Percentiles rank a stretch among this genome's conserved stretches.
Evolutionary conservation across 305 asterid species (phyloP).

Genomic region (Fraxinus albicans): DNA sequence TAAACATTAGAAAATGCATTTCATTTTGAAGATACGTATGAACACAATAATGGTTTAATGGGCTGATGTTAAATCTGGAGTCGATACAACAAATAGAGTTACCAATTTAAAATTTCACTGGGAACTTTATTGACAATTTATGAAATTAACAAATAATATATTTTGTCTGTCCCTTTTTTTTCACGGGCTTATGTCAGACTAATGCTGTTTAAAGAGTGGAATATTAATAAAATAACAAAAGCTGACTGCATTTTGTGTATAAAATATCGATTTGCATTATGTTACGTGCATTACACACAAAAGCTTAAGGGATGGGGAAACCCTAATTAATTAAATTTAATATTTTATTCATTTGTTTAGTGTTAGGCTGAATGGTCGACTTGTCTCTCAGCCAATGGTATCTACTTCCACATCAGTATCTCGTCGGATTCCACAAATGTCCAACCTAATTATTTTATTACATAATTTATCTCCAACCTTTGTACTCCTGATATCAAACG

Average conservation of each 20-base stretch:
- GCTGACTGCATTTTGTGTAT: not conserved
- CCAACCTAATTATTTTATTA: not conserved
- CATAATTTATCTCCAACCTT: not conserved
- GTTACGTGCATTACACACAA: conserved; percentile 33
- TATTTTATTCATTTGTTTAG: not conserved
- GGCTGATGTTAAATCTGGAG: not conserved
- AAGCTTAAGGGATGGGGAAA: conserved; percentile 6
- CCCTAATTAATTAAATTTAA: not conserved
- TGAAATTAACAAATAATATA: not conserved
- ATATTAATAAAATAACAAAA: conserved; percentile 5
- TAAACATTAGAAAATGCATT: not conserved
- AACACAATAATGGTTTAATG: not conserved
- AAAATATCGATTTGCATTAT: not conserved
- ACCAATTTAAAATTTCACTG: not conserved
- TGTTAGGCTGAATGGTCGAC: not conserved
- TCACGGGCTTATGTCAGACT: conserved; percentile 41
- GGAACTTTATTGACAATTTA: not conserved
- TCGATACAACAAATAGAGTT: not conserved
- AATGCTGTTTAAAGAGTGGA: not conserved
- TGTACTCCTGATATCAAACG: not conserved
- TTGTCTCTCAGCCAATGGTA: conserved; percentile 2
- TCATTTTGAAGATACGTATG: too few species aligned
- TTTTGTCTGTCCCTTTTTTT: conserved; percentile 24
- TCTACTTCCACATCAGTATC: conserved; percentile 19
- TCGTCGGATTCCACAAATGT: conserved; percentile 13